phyloP scores from a whole-genome alignment of 2,329 filamentous ascomycete genomes.

The Didymella sp. region DNA sequence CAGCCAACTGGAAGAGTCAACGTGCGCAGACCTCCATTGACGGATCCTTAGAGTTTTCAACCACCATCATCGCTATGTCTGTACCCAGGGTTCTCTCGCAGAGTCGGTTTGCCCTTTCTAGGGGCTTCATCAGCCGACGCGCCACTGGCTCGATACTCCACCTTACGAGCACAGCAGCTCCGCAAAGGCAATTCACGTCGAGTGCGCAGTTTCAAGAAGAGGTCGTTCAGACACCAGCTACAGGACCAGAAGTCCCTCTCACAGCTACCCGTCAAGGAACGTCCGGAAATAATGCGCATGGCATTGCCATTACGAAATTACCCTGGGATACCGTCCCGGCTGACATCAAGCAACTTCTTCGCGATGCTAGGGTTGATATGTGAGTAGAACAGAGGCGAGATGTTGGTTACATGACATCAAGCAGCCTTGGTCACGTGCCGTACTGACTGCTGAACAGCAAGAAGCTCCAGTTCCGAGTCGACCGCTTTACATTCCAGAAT shows the following conservation, averaged over 20 bases:
- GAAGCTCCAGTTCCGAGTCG: slow-evolving; percentile 24
- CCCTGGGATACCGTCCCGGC: slow-evolving; percentile 14
- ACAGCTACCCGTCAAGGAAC: slow-evolving; percentile 3
- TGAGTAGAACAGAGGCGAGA: slow-evolving; percentile 17
- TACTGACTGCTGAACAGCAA: slow-evolving; percentile 18
- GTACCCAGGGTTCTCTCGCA: slow-evolving; percentile 20
- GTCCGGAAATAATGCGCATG: slow-evolving; percentile 10
- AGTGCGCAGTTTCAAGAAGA: slow-evolving; percentile 14
- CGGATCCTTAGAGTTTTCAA: background rate
- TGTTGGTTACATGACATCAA: background rate
- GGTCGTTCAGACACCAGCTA: slow-evolving; percentile 12
- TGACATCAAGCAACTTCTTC: slow-evolving; percentile 25
- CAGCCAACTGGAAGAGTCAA: background rate
- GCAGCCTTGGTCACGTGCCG: slow-evolving; percentile 9
- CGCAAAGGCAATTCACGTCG: slow-evolving; percentile 24
- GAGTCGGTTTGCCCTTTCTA: slow-evolving; percentile 21
- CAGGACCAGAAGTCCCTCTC: slow-evolving; percentile 12
- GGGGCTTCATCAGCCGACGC: slow-evolving; percentile 20
- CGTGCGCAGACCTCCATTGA: background rate
- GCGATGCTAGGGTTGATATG: slow-evolving; percentile 26
- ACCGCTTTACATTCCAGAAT: slow-evolving; percentile 31
- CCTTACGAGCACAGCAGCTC: slow-evolving; percentile 15
- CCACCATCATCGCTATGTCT: slow-evolving; percentile 21
- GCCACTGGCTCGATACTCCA: slow-evolving; percentile 20
- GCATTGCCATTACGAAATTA: slow-evolving; percentile 22